Evolutionary conservation across 2,329 filamentous ascomycete species (phyloP), one percentile per base, ranked within the genome.

Genomic region (Fusarium armeniacum): DNA sequence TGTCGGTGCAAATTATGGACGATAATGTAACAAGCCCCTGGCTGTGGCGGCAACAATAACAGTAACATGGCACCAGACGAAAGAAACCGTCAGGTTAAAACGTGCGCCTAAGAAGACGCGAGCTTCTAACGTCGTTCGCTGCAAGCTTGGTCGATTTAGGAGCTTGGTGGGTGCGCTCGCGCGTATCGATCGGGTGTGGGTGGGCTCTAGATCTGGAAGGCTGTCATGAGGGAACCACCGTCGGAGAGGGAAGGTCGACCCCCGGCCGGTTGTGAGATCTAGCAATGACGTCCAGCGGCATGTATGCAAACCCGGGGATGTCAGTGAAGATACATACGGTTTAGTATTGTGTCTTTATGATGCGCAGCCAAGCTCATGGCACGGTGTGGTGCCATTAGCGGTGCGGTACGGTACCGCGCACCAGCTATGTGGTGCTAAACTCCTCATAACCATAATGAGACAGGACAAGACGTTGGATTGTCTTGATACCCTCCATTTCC

Each of bases 401-500:
- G 43, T 69, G 59, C 67, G 44, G 67, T 51, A 58, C 41, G 22
- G 56, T 57, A 63, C 61, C 43, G 58, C 47, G 51, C 62, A 65
- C 62, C 62, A 64, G 64, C 61, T 65, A 63, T 43, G 58, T 70
- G 62, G 68, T 65, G 62, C 58, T 67, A 63, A 64, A 47, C 56
- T 73, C 60, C 51, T 69, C 54, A 75, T 57, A 52, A 70, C 52
- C 47, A 44, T 50, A 52, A 47, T 59, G 46, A 66, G 62, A 65
- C 36, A 10, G 54, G 58, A 71, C 59, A 49, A 57, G 55, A 73
- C 59, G 52, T 61, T 65, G 60, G 62, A 70, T 55, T 62, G 62
- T 60, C 41, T 62, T 36, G 60, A 75, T 74, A 56, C 69, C 72
- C 62, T 75, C 72, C 72, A 65, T 69, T 71, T 64, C 53, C 45